Conservation (phyloP, 352 stramenopile species). For the Pythium periplocum region DNA sequence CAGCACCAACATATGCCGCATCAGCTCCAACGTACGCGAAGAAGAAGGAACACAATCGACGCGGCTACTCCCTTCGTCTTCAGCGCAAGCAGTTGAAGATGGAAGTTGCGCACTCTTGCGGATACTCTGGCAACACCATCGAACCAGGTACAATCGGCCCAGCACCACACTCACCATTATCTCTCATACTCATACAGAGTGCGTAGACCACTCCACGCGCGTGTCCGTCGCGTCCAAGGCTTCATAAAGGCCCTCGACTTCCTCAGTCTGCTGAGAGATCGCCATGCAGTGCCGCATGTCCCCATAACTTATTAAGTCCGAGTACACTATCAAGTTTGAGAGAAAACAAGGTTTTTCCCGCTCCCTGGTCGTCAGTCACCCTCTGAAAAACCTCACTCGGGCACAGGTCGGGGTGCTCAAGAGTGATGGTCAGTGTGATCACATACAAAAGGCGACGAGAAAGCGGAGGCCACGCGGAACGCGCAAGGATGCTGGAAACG, state of each 20-base stretch:
- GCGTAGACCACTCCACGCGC: too few relatives aligned
- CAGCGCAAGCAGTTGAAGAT: slow-evolving; percentile 26
- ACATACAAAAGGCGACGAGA: slow-evolving; percentile 18
- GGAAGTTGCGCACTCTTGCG: slow-evolving; percentile 1
- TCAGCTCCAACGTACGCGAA: neutral
- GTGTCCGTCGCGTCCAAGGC: too few relatives aligned
- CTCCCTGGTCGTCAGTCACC: too few relatives aligned
- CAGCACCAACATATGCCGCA: too few relatives aligned
- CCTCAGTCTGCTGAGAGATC: too few relatives aligned
- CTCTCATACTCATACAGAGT: too few relatives aligned
- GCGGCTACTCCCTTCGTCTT: slow-evolving; percentile 62
- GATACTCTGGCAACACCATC: neutral
- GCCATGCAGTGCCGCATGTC: neutral
- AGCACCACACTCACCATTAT: neutral
- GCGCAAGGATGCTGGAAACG: slow-evolving; percentile 62
- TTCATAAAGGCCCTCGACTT: too few relatives aligned
- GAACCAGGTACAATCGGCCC: neutral
- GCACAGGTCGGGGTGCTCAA: neutral
- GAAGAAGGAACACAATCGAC: slow-evolving; percentile 72
- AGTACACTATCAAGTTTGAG: slow-evolving; percentile 3
- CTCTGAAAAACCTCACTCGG: too few relatives aligned
- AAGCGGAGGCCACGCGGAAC: slow-evolving; percentile 7
- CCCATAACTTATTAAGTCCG: slow-evolving; percentile 5
- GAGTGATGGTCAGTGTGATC: slow-evolving; percentile 14
- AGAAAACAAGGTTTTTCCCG: slow-evolving; percentile 13